Evolutionary conservation across 1,284 basidiomycete genomes (phyloP).

Genomic region (Vanrija sp.): DNA sequence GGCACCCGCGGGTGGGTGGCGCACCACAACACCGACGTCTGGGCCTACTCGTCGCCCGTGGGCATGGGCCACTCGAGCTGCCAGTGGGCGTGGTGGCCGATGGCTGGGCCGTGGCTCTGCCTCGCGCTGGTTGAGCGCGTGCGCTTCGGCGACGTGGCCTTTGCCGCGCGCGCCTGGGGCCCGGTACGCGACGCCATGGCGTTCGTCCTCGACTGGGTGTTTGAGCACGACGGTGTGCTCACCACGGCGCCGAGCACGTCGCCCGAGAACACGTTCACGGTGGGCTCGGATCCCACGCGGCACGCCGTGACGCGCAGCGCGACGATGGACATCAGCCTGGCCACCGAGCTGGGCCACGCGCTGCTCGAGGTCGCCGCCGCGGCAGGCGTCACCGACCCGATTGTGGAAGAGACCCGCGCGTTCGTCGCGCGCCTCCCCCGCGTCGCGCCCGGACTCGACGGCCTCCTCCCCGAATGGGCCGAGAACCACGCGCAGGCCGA

Average conservation of each 20-base stretch:
- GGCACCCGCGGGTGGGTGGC: slow-evolving; percentile 7
- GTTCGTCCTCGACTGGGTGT: not conserved
- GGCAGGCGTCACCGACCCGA: not conserved
- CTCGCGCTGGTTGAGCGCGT: slow-evolving; percentile 2
- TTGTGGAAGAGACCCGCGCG: not conserved
- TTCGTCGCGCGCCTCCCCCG: not conserved
- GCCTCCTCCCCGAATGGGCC: slow-evolving; percentile 9
- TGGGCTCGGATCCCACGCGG: not conserved
- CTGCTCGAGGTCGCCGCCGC: not conserved
- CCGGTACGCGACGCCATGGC: not conserved
- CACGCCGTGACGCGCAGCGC: slow-evolving; percentile 14
- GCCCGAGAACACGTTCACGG: slow-evolving; percentile 10
- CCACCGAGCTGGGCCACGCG: not conserved
- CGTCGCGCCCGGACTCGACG: not conserved
- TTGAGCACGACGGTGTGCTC: not conserved
- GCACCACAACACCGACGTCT: slow-evolving; percentile 13
- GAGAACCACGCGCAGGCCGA: slow-evolving; percentile 5
- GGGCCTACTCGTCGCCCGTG: slow-evolving; percentile 2
- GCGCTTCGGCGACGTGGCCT: not conserved
- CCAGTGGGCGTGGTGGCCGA: slow-evolving; percentile 8
- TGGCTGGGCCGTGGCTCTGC: slow-evolving; percentile 8
- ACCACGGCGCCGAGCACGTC: slow-evolving; percentile 7
- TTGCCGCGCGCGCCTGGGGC: no score
- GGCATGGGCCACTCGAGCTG: not conserved
- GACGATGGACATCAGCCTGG: slow-evolving; percentile 2